Percentiles rank a stretch among this genome's conserved stretches.
phyloP scores from a whole-genome alignment of 2,329 filamentous ascomycete species.

The Helotiales sp. region DNA sequence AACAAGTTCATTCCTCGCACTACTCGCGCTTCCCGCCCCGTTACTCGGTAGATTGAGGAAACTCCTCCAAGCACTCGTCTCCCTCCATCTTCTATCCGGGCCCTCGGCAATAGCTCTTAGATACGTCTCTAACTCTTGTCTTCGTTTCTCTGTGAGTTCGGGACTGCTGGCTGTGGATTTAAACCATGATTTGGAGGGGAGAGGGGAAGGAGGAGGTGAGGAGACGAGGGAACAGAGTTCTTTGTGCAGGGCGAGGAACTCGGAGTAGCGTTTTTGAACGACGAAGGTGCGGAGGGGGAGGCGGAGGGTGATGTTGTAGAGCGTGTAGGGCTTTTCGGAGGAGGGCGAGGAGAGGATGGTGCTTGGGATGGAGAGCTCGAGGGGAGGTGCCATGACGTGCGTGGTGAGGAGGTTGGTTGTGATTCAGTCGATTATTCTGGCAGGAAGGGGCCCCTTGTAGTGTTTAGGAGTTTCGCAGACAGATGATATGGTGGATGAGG shows the following conservation, averaged over 20 bases:
- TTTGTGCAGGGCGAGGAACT: conserved; percentile 69
- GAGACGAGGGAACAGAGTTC: conserved; percentile 61
- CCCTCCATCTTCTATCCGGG: conserved; percentile 75
- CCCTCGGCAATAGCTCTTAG: conserved; percentile 69
- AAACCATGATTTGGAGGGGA: conserved; percentile 78
- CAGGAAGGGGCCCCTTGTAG: neutral
- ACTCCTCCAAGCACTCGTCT: conserved; percentile 68
- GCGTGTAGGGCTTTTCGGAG: conserved; percentile 62
- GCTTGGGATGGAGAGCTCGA: conserved; percentile 52
- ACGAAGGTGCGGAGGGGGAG: conserved; percentile 75
- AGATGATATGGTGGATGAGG: neutral
- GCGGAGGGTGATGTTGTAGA: conserved; percentile 77
- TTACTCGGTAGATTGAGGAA: conserved; percentile 69
- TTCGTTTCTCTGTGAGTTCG: conserved; percentile 70
- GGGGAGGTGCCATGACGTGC: conserved; percentile 58
- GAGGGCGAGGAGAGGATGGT: conserved; percentile 17
- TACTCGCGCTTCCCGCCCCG: conserved; percentile 38
- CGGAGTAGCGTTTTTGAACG: conserved; percentile 79
- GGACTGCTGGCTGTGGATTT: conserved; percentile 69
- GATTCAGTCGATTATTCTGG: neutral
- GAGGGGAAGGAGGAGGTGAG: conserved; percentile 61
- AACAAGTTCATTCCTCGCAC: conserved; percentile 30
- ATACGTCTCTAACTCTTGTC: conserved; percentile 68
- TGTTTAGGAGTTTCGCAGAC: neutral
- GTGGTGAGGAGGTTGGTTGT: neutral